Conservation (phyloP, 768 basidiomycete genomes). For the Leccinum disarticulatum region DNA sequence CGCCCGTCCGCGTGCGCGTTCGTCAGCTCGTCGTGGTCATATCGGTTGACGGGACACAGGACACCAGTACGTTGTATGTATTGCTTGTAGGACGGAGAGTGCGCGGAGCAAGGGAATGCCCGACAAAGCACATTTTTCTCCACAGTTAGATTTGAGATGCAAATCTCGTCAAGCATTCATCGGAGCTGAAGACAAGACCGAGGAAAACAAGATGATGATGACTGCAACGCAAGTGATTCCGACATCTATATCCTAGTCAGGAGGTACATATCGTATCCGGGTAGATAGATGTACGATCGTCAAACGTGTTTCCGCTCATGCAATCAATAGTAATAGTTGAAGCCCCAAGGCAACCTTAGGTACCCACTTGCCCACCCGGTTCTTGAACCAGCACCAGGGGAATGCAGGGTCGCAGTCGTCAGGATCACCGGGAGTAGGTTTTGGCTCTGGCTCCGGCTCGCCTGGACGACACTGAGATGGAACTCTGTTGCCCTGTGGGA, state of each 20-base stretch:
- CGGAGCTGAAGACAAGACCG: constrained; percentile 10
- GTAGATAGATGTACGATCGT: constrained; percentile 8
- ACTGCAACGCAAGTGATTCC: constrained; percentile 2
- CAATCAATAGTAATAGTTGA: constrained; percentile 12
- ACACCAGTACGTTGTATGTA: no score
- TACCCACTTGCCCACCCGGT: constrained; percentile 18
- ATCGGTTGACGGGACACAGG: no score
- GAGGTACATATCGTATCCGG: constrained; percentile 20
- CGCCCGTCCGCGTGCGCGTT: no score
- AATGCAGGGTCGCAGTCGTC: constrained; percentile 26
- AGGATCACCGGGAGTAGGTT: constrained; percentile 35
- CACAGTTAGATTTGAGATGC: no score
- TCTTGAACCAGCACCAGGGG: constrained; percentile 29
- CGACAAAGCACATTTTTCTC: no score
- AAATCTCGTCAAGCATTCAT: no score
- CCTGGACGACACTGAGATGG: constrained; percentile 40
- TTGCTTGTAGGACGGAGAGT: no score
- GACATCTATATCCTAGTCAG: constrained; percentile 8
- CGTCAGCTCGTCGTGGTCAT: no score
- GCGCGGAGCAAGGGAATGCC: no score
- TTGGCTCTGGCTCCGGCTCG: constrained; percentile 23
- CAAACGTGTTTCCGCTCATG: not conserved
- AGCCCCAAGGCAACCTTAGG: constrained; percentile 27
- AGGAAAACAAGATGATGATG: not conserved
- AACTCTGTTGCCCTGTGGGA: constrained; percentile 39